These are phyloP conservation scores for Lactifluus pinguis DNA, from an alignment of 768 basidiomycete species.

Conservation along the genomic window DNA sequence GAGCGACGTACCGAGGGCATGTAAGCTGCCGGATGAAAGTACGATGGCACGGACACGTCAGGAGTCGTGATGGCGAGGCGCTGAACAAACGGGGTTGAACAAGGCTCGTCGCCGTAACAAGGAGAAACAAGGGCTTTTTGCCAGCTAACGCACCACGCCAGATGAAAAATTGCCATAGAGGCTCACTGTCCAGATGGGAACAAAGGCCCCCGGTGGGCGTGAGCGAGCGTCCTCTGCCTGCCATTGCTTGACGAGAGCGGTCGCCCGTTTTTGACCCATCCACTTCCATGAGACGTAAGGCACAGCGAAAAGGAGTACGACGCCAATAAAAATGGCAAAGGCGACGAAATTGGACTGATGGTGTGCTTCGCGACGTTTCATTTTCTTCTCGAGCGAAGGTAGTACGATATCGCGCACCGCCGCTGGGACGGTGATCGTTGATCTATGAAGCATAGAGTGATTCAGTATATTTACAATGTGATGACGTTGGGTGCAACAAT, in stretches of 20 bases:
- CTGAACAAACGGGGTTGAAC: slow-evolving; percentile 22
- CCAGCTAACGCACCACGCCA: slow-evolving; percentile 26
- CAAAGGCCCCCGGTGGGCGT: slow-evolving; percentile 19
- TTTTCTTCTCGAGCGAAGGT: slow-evolving; percentile 19
- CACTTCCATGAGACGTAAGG: slow-evolving; percentile 43
- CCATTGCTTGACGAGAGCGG: slow-evolving; percentile 32
- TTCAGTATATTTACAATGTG: neutral
- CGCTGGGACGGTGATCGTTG: slow-evolving; percentile 33
- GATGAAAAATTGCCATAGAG: slow-evolving; percentile 33
- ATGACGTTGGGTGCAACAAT: neutral
- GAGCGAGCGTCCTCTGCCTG: slow-evolving; percentile 31
- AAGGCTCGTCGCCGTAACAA: neutral
- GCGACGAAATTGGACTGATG: slow-evolving; percentile 31
- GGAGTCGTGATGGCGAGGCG: slow-evolving; percentile 34
- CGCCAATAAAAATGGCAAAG: slow-evolving; percentile 31
- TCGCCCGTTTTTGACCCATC: slow-evolving; percentile 31
- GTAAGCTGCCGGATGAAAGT: slow-evolving; percentile 35
- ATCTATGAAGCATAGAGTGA: slow-evolving; percentile 21
- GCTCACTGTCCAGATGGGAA: slow-evolving; percentile 36
- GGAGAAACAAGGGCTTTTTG: no score
- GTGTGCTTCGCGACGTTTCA: neutral
- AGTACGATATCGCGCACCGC: slow-evolving; percentile 31
- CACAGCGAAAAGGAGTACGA: slow-evolving; percentile 30
- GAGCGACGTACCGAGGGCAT: slow-evolving; percentile 34
- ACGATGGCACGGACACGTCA: slow-evolving; percentile 23